phyloP scores from a whole-genome alignment of 208 protist species.

The Eutreptiella sp. region DNA sequence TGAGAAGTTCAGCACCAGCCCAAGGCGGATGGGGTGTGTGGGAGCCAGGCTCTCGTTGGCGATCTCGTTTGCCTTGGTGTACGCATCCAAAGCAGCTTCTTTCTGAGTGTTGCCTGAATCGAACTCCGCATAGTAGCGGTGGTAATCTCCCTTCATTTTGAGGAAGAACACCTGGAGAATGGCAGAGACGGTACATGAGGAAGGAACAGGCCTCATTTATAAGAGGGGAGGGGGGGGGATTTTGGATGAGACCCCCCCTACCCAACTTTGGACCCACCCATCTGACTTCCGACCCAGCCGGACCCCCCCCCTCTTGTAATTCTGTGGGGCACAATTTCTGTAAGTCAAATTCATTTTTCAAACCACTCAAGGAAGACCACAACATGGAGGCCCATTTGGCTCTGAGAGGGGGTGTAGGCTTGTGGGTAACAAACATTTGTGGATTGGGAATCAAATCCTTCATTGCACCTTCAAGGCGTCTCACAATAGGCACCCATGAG shows the following conservation, averaged over 20 bases:
- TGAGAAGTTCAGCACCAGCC: constrained; percentile 98
- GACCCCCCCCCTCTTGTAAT: no score
- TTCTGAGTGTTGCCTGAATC: constrained; percentile 58
- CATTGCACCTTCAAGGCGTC: no score
- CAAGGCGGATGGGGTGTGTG: constrained; percentile 92
- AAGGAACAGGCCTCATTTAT: constrained; percentile 29
- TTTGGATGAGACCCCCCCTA: constrained; percentile 23
- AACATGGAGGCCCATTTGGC: no score
- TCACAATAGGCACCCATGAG: no score
- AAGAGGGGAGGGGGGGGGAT: constrained; percentile 32
- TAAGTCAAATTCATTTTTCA: no score
- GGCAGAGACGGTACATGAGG: constrained; percentile 28
- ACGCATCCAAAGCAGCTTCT: constrained; percentile 71
- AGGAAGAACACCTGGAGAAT: constrained; percentile 89
- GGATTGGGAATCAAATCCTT: no score
- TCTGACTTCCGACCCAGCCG: no score
- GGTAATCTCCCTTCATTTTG: constrained; percentile 92
- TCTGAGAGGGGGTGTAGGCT: no score
- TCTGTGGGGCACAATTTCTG: no score
- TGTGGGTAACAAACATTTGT: no score
- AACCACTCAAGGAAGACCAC: no score
- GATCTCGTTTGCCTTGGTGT: constrained; percentile 73
- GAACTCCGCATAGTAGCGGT: constrained; percentile 90
- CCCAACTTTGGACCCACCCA: constrained; percentile 3
- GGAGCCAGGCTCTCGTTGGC: constrained; percentile 62